These are phyloP conservation scores for Ramularia endophylla DNA, from an alignment of 2,329 filamentous ascomycete genomes.

Conservation along the genomic window DNA sequence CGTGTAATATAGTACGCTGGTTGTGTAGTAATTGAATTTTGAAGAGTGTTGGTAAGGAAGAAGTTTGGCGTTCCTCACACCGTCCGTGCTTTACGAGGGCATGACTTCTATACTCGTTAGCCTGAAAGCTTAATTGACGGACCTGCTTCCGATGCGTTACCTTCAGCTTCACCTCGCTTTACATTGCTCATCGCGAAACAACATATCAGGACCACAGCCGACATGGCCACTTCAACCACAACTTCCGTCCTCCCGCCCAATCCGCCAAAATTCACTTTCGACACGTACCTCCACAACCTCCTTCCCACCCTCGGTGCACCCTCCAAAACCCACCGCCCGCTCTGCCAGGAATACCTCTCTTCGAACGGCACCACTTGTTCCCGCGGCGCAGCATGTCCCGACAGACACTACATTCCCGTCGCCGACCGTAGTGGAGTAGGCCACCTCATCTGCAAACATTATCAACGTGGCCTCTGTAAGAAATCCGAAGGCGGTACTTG, in stretches of 20 bases:
- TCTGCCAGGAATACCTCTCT: slow-evolving; percentile 79
- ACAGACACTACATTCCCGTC: slow-evolving; percentile 64
- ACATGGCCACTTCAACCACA: slow-evolving; percentile 22
- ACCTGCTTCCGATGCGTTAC: too few species aligned
- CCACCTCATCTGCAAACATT: slow-evolving; percentile 94
- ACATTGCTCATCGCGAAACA: too few species aligned
- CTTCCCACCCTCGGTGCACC: slow-evolving; percentile 30
- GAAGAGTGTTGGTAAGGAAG: too few species aligned
- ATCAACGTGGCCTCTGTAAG: slow-evolving; percentile 94
- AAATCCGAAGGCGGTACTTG: slow-evolving; percentile 75
- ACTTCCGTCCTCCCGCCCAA: too few species aligned
- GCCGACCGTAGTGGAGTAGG: slow-evolving; percentile 28
- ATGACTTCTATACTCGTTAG: too few species aligned
- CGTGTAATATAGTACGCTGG: too few species aligned
- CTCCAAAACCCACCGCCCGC: slow-evolving; percentile 45
- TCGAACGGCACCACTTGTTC: slow-evolving; percentile 76
- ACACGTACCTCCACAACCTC: slow-evolving; percentile 26
- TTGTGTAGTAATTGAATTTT: too few species aligned
- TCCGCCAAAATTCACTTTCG: slow-evolving; percentile 29
- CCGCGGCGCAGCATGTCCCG: slow-evolving; percentile 73
- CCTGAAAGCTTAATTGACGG: too few species aligned
- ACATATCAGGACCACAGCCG: too few species aligned
- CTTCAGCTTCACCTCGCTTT: too few species aligned
- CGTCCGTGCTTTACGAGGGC: too few species aligned
- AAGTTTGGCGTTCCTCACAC: too few species aligned